Base-by-base conservation (phyloP, 495 filamentous ascomycete genomes). In the Extremus antarcticus region DNA sequence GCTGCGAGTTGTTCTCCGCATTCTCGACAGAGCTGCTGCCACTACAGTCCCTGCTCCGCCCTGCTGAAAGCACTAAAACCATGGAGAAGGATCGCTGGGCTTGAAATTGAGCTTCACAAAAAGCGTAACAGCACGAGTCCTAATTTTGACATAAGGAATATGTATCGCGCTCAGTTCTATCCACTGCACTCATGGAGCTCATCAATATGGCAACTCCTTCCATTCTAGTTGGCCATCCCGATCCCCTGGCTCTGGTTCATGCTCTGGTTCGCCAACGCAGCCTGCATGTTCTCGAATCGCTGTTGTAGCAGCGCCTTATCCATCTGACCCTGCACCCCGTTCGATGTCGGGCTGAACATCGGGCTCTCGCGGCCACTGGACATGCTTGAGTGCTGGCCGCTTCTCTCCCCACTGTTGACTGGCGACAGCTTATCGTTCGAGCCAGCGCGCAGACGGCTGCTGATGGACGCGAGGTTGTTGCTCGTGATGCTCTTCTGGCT, bases 231-330 rank as follows among this genome's bases (percentile, higher is more conserved):
- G 4, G 41, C 41, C 15, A 45, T 8, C 19, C 41, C 41, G 17
- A 45, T 45, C 3, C 41, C 19, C 41, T 45, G 41, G 4, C 29
- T n/a, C 41, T 24, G 46, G 25, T 20, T 48, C 46, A 13, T 15
- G 9, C 17, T 23, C 11, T 53, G 50, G 16, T 58, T 53, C 56
- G 49, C 21, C 45, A 54, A 32, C 43, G 51, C 45, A 22, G 57
- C 57, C 38, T 50, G 13, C 21, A 51, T 25, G 25, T 60, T 60
- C 58, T 53, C 58, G 53, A 56, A 40, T 38, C 50, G 40, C 54
- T 56, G 54, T 54, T 25, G 20, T 50, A 49, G 8, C 48, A 56
- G 32, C 43, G 54, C 58, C 43, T 53, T 52, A 8, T 60, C 53
- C 57, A 60, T 51, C 46, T 55, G 47, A 24, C 1, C 43, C 41